Evolutionary conservation across 768 basidiomycete species (phyloP).

Genomic region (Rhizopogon vinicolor): DNA sequence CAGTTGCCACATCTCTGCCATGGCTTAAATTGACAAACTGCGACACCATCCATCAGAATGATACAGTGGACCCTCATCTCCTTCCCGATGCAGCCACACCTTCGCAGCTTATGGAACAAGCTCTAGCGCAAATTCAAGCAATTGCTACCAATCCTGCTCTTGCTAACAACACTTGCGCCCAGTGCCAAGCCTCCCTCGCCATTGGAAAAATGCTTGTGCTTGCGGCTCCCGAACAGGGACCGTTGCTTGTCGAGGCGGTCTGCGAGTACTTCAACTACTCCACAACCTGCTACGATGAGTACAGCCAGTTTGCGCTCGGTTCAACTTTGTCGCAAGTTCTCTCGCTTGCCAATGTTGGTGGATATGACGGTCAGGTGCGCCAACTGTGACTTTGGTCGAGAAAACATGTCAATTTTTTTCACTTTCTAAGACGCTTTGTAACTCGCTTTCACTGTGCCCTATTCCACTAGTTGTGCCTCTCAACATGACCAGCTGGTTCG

Average conservation of each 20-base stretch:
- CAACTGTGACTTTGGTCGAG: neutral
- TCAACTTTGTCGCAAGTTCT: constrained; percentile 43
- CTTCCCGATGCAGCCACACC: constrained; percentile 34
- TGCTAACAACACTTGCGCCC: constrained; percentile 30
- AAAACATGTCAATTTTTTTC: neutral
- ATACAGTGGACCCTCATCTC: constrained; percentile 40
- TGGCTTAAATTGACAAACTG: neutral
- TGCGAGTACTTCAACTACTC: constrained; percentile 41
- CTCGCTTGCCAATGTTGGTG: constrained; percentile 40
- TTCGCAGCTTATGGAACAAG: constrained; percentile 31
- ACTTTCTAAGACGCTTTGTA: constrained; percentile 25
- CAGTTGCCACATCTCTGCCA: neutral
- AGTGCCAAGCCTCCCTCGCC: constrained; percentile 35
- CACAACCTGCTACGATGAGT: constrained; percentile 29
- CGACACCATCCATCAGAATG: constrained; percentile 23
- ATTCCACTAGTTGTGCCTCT: constrained; percentile 36
- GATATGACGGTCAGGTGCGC: constrained; percentile 46
- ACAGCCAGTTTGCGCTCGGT: constrained; percentile 32
- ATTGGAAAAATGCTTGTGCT: constrained; percentile 39
- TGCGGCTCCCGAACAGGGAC: constrained; percentile 38
- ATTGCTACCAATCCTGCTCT: constrained; percentile 34
- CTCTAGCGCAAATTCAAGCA: constrained; percentile 34
- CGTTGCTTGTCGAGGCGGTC: constrained; percentile 33
- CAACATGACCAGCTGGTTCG: constrained; percentile 44
- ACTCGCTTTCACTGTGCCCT: constrained; percentile 28